Conservation (phyloP, 1,284 basidiomycete species). For the Ceratobasidium papillatum region DNA sequence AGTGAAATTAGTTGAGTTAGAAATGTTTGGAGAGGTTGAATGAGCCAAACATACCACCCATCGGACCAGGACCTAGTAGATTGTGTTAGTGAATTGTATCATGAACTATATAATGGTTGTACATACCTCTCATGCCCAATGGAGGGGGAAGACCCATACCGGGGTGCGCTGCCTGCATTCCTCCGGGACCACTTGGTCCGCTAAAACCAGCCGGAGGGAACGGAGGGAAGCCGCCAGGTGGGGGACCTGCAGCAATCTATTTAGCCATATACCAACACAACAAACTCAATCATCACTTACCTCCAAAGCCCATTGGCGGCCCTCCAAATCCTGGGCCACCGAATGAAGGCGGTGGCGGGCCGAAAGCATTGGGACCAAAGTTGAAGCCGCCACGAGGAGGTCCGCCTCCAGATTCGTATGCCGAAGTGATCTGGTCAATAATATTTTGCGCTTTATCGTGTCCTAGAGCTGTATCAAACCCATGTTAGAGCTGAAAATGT, state of each 20-base stretch:
- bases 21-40: constrained; percentile 16
- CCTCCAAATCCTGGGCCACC: constrained; percentile 62
- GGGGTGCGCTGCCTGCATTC: constrained; percentile 20
- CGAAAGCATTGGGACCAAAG: constrained; percentile 77
- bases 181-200: constrained; percentile 19
- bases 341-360: constrained; percentile 47
- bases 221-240: constrained; percentile 48
- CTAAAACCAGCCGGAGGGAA: constrained; percentile 44
- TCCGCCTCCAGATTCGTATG: constrained; percentile 85
- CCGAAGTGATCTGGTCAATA: constrained; percentile 93
- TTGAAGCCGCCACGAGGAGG: constrained; percentile 85
- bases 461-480: constrained; percentile 73
- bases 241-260: constrained; percentile 34
- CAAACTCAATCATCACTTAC: constrained; percentile 51
- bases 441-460: constrained; percentile 96
- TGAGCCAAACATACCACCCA: constrained; percentile 45
- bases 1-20: constrained; percentile 57
- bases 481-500: neutral
- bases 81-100: neutral
- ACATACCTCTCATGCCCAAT: constrained; percentile 34
- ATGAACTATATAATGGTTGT: constrained; percentile 17
- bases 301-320: constrained; percentile 56
- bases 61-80: constrained; percentile 50
- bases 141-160: constrained; percentile 30
- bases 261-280: constrained; percentile 40